These are phyloP conservation scores for Waitea zeae DNA, from an alignment of 1,284 basidiomycete genomes.

Conservation along the genomic window DNA sequence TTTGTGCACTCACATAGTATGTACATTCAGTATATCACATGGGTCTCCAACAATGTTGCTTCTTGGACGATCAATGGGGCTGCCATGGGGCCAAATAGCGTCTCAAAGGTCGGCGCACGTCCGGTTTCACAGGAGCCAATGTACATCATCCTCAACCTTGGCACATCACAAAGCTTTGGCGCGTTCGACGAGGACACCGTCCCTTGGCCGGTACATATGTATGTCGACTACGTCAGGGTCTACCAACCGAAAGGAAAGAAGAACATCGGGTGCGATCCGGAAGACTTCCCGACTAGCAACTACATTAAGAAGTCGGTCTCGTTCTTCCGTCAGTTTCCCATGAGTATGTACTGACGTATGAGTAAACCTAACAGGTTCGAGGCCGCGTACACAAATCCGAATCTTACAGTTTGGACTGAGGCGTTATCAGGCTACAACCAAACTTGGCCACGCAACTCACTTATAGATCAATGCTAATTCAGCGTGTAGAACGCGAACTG, in stretches of 20 bases:
- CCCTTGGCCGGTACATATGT: slow-evolving; percentile 52
- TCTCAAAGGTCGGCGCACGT: slow-evolving; percentile 34
- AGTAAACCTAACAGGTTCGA: slow-evolving; percentile 43
- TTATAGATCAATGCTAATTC: too few relatives aligned
- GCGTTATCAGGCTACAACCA: too few relatives aligned
- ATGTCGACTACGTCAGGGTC: slow-evolving; percentile 61
- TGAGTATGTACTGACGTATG: neutral
- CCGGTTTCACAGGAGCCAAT: slow-evolving; percentile 66
- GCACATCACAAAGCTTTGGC: slow-evolving; percentile 56
- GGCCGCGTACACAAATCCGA: slow-evolving; percentile 54
- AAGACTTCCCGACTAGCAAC: slow-evolving; percentile 33
- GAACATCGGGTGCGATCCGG: slow-evolving; percentile 52
- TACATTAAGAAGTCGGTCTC: slow-evolving; percentile 23
- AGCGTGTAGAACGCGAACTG: too few relatives aligned
- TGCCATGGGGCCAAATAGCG: slow-evolving; percentile 40
- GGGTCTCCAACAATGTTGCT: slow-evolving; percentile 41
- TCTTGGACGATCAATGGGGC: slow-evolving; percentile 51
- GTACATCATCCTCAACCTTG: slow-evolving; percentile 64
- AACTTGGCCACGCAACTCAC: slow-evolving; percentile 49
- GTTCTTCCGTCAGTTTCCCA: too few relatives aligned
- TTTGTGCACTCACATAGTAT: slow-evolving; percentile 48
- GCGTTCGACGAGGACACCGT: slow-evolving; percentile 46
- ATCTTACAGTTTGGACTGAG: slow-evolving; percentile 57
- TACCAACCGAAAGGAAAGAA: slow-evolving; percentile 48
- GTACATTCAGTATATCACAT: slow-evolving; percentile 52